Conservation (phyloP, 2,329 filamentous ascomycete genomes). For the Juglanconis juglandina region DNA sequence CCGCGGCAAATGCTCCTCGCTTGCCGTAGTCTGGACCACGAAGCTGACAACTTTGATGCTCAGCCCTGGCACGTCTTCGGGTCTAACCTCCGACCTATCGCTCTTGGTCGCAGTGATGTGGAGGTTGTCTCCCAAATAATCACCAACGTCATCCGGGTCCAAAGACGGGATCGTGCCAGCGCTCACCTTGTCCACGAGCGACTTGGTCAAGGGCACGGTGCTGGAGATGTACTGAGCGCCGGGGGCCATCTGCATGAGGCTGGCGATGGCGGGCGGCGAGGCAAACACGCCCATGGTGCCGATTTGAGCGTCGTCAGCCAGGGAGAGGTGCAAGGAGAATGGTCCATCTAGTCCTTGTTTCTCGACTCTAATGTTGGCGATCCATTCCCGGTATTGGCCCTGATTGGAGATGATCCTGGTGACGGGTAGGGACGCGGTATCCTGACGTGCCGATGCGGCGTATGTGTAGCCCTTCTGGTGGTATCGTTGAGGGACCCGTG, state of each 20-base stretch:
- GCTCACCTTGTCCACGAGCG: constrained; percentile 41
- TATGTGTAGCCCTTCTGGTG: neutral
- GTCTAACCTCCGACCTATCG: constrained; percentile 27
- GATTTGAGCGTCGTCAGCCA: constrained; percentile 54
- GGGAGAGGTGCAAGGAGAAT: constrained; percentile 66
- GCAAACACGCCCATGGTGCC: constrained; percentile 60
- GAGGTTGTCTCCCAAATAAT: constrained; percentile 40
- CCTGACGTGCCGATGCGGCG: neutral
- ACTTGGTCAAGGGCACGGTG: constrained; percentile 49
- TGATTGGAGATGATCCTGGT: constrained; percentile 34
- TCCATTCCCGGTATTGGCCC: constrained; percentile 59
- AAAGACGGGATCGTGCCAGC: constrained; percentile 35
- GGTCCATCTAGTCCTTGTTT: constrained; percentile 59
- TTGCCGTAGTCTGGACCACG: constrained; percentile 31
- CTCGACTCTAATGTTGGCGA: constrained; percentile 61
- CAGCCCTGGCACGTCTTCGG: constrained; percentile 31
- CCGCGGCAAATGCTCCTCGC: constrained; percentile 32
- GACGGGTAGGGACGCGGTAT: constrained; percentile 22
- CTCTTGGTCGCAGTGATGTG: constrained; percentile 30
- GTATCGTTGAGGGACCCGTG: neutral
- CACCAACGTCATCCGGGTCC: constrained; percentile 32
- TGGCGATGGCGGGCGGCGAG: constrained; percentile 22
- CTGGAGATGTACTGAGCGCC: constrained; percentile 41
- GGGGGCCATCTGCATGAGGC: constrained; percentile 29
- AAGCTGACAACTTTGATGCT: constrained; percentile 36